Evolutionary conservation across 148 eudicot species (phyloP).

Genomic region (Dianthus caryophyllus): DNA sequence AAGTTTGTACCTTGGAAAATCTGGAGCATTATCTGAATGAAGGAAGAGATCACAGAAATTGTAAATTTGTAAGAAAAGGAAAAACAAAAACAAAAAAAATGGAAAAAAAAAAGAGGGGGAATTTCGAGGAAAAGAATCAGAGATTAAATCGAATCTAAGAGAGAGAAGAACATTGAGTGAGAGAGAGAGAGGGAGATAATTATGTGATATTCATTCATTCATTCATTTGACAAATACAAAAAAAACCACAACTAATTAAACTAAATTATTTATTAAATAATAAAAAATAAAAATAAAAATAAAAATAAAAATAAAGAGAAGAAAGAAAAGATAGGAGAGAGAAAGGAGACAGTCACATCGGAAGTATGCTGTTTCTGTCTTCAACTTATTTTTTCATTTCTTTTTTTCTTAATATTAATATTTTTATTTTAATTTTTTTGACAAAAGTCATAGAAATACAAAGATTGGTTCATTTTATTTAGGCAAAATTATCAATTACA

Average conservation of each 20-base stretch:
- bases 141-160: slow-evolving; percentile 48
- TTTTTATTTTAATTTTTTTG: too few species aligned
- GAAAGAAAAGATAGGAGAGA: neutral
- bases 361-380: neutral
- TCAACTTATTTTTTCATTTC: neutral
- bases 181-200: too few species aligned
- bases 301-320: neutral
- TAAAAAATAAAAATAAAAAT: too few species aligned
- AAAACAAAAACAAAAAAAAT: too few species aligned
- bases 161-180: slow-evolving; percentile 22
- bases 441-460: too few species aligned
- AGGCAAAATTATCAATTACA: too few species aligned
- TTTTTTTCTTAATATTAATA: too few species aligned
- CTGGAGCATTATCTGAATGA: slow-evolving; percentile 41
- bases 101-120: slow-evolving; percentile 9
- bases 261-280: too few species aligned
- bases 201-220: neutral
- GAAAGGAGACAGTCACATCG: slow-evolving; percentile 8
- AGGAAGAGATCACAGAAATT: slow-evolving; percentile 24
- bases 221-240: slow-evolving; percentile 2
- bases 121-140: slow-evolving; percentile 37
- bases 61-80: neutral
- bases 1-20: slow-evolving; percentile 46
- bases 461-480: too few species aligned
- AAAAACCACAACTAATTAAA: too few species aligned